phyloP scores from a whole-genome alignment of 2,329 filamentous ascomycete genomes.

The Aspergillus neotritici region DNA sequence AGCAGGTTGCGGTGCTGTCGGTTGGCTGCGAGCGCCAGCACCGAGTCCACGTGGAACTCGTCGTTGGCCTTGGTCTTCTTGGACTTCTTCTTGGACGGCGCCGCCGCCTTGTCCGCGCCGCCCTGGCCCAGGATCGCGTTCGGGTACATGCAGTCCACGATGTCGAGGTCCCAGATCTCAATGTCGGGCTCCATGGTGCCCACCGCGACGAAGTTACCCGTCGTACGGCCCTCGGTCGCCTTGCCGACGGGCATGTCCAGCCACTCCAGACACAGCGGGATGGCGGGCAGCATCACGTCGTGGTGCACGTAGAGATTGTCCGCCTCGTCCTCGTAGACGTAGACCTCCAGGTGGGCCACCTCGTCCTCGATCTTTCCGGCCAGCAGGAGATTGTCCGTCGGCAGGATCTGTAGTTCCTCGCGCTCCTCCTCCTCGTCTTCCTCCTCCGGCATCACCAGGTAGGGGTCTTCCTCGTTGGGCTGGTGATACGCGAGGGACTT shows the following conservation, averaged over 20 bases:
- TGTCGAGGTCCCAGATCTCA: constrained; percentile 95
- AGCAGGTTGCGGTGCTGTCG: constrained; percentile 89
- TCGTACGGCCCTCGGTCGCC: constrained; percentile 56
- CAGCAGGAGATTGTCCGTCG: constrained; percentile 86
- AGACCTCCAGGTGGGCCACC: constrained; percentile 90
- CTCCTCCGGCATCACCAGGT: constrained; percentile 79
- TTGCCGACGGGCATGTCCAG: constrained; percentile 84
- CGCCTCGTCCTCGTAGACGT: constrained; percentile 90
- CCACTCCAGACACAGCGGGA: constrained; percentile 94
- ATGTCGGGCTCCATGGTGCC: constrained; percentile 98
- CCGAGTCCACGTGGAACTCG: constrained; percentile 87
- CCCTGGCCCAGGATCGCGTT: constrained; percentile 88
- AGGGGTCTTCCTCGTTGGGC: constrained; percentile 90
- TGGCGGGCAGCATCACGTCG: constrained; percentile 97
- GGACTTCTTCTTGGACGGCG: constrained; percentile 83
- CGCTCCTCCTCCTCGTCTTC: constrained; percentile 85
- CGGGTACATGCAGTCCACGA: constrained; percentile 95
- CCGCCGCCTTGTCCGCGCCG: constrained; percentile 53
- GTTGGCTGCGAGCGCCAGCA: constrained; percentile 87
- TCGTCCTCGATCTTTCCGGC: constrained; percentile 96
- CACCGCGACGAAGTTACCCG: constrained; percentile 87
- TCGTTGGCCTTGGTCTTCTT: constrained; percentile 88
- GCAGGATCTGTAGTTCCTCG: constrained; percentile 87
- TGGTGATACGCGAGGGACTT: constrained; percentile 91
- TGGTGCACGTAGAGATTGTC: constrained; percentile 99